Percentiles rank a stretch among this genome's conserved stretches.
Evolutionary conservation across 2,329 filamentous ascomycete species (phyloP).

Genomic region (Phyllosticta paracitricarpa): DNA sequence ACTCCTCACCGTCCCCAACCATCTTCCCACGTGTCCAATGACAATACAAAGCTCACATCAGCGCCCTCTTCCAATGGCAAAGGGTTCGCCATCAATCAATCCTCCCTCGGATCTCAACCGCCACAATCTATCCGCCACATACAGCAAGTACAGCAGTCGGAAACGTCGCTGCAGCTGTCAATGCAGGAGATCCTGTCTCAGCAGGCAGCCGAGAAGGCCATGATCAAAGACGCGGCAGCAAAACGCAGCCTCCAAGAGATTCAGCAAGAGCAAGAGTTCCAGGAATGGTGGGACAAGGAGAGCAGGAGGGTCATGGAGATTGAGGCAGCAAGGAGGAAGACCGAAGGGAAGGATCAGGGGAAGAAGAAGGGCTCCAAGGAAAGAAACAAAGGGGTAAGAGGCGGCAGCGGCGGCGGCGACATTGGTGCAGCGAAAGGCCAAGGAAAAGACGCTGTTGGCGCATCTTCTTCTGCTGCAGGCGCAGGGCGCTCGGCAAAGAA

Average conservation of each 20-base stretch:
- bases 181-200: constrained; percentile 84
- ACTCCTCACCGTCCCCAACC: constrained; percentile 4
- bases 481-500: background rate
- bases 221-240: constrained; percentile 70
- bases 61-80: constrained; percentile 1
- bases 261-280: constrained; percentile 92
- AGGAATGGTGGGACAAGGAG: constrained; percentile 92
- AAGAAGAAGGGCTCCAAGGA: constrained; percentile 18
- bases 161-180: constrained; percentile 56
- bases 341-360: constrained; percentile 10
- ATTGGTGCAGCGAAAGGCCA: background rate
- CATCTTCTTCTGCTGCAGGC: background rate
- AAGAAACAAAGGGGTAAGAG: constrained; percentile 18
- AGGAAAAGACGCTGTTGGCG: background rate
- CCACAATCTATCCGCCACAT: constrained; percentile 40
- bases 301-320: constrained; percentile 60
- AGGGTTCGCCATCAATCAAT: constrained; percentile 4
- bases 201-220: constrained; percentile 74
- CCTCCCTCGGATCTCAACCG: constrained; percentile 21
- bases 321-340: constrained; percentile 27
- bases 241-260: constrained; percentile 90
- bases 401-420: constrained; percentile 15
- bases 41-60: background rate
- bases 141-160: constrained; percentile 46
- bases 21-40: constrained; percentile 8